Base-by-base conservation (phyloP, 768 basidiomycete genomes). In the Trametes gibbosa region DNA sequence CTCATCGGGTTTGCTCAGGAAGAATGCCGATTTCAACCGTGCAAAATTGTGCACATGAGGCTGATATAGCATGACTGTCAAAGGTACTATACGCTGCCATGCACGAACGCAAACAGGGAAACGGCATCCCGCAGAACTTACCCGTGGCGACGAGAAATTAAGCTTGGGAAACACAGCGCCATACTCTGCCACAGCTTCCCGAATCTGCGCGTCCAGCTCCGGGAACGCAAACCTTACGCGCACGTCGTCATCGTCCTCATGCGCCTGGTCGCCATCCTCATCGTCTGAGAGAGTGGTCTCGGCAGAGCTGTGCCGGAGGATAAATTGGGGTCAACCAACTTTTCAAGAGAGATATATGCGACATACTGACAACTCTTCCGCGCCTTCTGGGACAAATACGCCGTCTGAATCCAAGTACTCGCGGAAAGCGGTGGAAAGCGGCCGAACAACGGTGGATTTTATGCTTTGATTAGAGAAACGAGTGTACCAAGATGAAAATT, bases 111-210 rank as follows among this genome's bases (percentile, higher is more conserved):
- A 12, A 45, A 5, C 23, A 17, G 23, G 6, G 23, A 9, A 13
- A 23, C 14, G 23, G 58, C 21, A 50, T 9, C 7, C 12, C 35
- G 21, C 13, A 17, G 27, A 13, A 65, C 78, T 57, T 59, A 90
- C 95, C 76, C 87, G 89, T 14, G 95, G 95, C n/a, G 92, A 87
- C 6, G 94, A 92, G 75, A 95, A 97, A 68, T 97, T 98, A 55
- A 98, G 84, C 74, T 98, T 98, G 0, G 95, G 95, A 70, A 98
- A 98, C 27, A 96, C 87, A 6, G 87, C 88, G 2, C 84, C 89
- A 70, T 90, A 95, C 56, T 81, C 73, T 45, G 74, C 65, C n/a
- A 97, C 77, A 34, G 79, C 81, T 14, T 75, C 70, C 49, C 90
- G 75, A 61, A 98, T 95, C 56, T 76, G 76, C 14, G 75, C 73